Conservation (phyloP, 78 protist genomes). For the Tieghemostelium lacteum region DNA sequence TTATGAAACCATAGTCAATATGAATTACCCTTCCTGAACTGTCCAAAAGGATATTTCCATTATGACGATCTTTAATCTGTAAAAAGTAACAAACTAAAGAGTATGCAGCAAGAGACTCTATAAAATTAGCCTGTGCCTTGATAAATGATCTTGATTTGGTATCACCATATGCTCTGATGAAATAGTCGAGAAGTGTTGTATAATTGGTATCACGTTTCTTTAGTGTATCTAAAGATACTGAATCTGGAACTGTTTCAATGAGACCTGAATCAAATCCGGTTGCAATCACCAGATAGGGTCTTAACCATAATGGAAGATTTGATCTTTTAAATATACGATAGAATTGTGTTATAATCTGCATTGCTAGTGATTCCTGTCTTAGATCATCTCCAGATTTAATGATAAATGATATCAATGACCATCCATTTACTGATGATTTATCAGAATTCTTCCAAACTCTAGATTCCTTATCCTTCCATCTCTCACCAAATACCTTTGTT, state of each 20-base stretch:
- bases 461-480: slow-evolving; percentile 68
- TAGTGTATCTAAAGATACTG: slow-evolving; percentile 87
- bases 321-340: slow-evolving; percentile 71
- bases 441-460: slow-evolving; percentile 17
- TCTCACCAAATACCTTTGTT: slow-evolving; percentile 56
- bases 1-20: slow-evolving; percentile 89
- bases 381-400: slow-evolving; percentile 89
- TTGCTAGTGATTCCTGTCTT: slow-evolving; percentile 88
- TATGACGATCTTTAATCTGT: slow-evolving; percentile 93
- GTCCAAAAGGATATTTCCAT: slow-evolving; percentile 87
- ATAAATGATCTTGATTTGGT: not conserved
- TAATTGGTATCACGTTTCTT: slow-evolving; percentile 80
- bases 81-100: slow-evolving; percentile 88
- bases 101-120: slow-evolving; percentile 88
- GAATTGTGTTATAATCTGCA: slow-evolving; percentile 85
- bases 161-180: slow-evolving; percentile 75
- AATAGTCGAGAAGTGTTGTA: slow-evolving; percentile 48
- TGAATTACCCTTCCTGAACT: slow-evolving; percentile 84
- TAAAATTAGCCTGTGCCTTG: slow-evolving; percentile 83
- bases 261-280: slow-evolving; percentile 87
- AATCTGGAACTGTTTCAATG: slow-evolving; percentile 87
- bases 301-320: slow-evolving; percentile 52
- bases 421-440: slow-evolving; percentile 1
- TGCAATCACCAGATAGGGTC: slow-evolving; percentile 86
- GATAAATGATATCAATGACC: slow-evolving; percentile 82